Conservation (phyloP, 2,329 filamentous ascomycete genomes). For the Fusarium dlaminii region DNA sequence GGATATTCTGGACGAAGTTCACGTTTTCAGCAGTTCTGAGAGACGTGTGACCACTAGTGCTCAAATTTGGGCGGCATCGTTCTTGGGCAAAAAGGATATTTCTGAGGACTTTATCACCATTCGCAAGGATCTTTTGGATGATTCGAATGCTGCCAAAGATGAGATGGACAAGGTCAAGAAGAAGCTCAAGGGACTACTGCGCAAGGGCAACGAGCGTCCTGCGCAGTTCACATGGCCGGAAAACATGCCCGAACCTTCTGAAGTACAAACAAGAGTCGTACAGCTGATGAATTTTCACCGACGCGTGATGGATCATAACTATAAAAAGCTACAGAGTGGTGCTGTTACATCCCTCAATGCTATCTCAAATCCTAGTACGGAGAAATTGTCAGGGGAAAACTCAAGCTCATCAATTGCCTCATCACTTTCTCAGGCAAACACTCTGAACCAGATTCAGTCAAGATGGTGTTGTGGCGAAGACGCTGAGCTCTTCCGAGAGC, state of each 20-base stretch:
- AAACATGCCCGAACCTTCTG: slow-evolving; percentile 91
- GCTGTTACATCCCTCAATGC: slow-evolving; percentile 70
- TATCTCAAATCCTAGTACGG: slow-evolving; percentile 61
- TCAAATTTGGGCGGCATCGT: slow-evolving; percentile 93
- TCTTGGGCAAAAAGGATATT: slow-evolving; percentile 86
- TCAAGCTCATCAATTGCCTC: slow-evolving; percentile 57
- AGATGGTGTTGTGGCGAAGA: slow-evolving; percentile 98
- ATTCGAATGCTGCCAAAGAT: slow-evolving; percentile 98
- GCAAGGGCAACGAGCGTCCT: slow-evolving; percentile 92
- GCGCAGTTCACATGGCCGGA: slow-evolving; percentile 98
- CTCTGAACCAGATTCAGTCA: slow-evolving; percentile 78
- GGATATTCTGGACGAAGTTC: slow-evolving; percentile 89
- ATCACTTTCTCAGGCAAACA: slow-evolving; percentile 68
- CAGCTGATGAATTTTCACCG: slow-evolving; percentile 98
- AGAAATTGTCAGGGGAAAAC: slow-evolving; percentile 55
- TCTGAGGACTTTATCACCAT: slow-evolving; percentile 87
- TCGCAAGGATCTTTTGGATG: slow-evolving; percentile 93
- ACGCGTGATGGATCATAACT: slow-evolving; percentile 94
- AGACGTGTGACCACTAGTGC: slow-evolving; percentile 93
- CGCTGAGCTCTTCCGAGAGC: slow-evolving; percentile 90
- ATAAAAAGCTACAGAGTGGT: slow-evolving; percentile 77
- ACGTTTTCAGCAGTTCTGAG: slow-evolving; percentile 96
- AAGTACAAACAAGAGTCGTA: slow-evolving; percentile 91
- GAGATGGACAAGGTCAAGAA: slow-evolving; percentile 99
- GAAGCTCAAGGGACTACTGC: slow-evolving; percentile 91